phyloP scores from a whole-genome alignment of 2,329 filamentous ascomycete genomes.

The Sporothrix brasiliensis region DNA sequence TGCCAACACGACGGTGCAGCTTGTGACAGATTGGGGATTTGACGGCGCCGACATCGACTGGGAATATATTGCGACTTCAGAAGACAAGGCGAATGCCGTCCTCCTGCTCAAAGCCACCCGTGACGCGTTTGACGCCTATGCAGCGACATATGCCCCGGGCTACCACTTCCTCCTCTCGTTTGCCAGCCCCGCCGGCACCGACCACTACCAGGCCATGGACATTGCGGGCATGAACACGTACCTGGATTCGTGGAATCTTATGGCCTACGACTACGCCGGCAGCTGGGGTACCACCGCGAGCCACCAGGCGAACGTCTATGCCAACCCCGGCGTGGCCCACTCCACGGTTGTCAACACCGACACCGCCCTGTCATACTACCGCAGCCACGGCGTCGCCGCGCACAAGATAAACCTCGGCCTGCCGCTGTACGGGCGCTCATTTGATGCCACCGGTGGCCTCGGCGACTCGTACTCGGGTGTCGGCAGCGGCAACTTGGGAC shows the following conservation, averaged over 20 bases:
- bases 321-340: constrained; percentile 52
- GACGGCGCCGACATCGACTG: constrained; percentile 62
- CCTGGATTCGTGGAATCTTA: constrained; percentile 61
- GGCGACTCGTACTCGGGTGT: constrained; percentile 66
- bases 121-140: constrained; percentile 42
- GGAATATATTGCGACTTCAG: constrained; percentile 53
- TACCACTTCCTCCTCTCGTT: constrained; percentile 44
- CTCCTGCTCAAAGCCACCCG: constrained; percentile 50
- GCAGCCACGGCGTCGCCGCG: constrained; percentile 58
- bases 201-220: constrained; percentile 51
- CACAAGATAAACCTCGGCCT: constrained; percentile 74
- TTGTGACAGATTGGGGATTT: constrained; percentile 69
- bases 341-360: constrained; percentile 72
- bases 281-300: constrained; percentile 63
- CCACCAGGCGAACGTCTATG: constrained; percentile 71
- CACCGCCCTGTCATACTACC: constrained; percentile 66
- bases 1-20: constrained; percentile 66
- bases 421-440: constrained; percentile 79
- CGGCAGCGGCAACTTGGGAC: constrained; percentile 60
- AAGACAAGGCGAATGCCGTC: constrained; percentile 49
- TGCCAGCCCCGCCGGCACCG: constrained; percentile 47
- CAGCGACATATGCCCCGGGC: constrained; percentile 39
- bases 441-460: constrained; percentile 67
- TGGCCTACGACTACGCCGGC: constrained; percentile 72
- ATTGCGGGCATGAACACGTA: constrained; percentile 52